Evolutionary conservation across 129 eudicot species (phyloP), one percentile per base, ranked within the genome.

Genomic region (Flaveria linearis): DNA sequence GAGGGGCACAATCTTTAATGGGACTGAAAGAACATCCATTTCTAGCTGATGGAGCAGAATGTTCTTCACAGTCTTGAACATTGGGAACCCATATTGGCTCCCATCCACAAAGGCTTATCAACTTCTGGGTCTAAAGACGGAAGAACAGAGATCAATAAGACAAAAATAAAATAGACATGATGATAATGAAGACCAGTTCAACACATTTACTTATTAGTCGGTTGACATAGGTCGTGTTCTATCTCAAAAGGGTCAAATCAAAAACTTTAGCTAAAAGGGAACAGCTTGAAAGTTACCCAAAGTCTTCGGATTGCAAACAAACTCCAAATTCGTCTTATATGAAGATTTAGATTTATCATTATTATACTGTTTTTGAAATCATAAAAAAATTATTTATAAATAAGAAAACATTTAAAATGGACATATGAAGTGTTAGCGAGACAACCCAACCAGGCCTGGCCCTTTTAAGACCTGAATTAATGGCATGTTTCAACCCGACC

Each of bases 81-180:
- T 85, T 84, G 58, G 87, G 89, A 71, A 86, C 91, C 96, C 96
- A 93, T 76, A 92, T 90, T 2, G 98, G 96, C 74, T 90, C 96
- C 96, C 96, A 93, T 30, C 96, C 96, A 82, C 98, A 93, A 52
- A 93, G 85, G 85, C 97, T 91, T 81, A 88, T 88, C 87, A 93
- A 57, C 85, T 93, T 93, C 76, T 86, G 96, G 52, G 98, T 95
- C 98, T 90, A 77, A 73, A 68, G 11, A 58, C 39, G 50, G 50
- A 26, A 18, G 22, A 20, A 28, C 28, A 39, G 49, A 53, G 23
- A 82, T 17, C 46, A 51, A 23, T 16, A 52, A 14, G 9, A 52
- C 22, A 52, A 4, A 16, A 16, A 16, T 52, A 16, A 52, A 52
- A 52, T 8, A n/a, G 23, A 52, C 10, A 52, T 16, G 23, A 16